Conservation (phyloP, 495 filamentous ascomycete genomes). For the Podospora bellae-mahoneyi region DNA sequence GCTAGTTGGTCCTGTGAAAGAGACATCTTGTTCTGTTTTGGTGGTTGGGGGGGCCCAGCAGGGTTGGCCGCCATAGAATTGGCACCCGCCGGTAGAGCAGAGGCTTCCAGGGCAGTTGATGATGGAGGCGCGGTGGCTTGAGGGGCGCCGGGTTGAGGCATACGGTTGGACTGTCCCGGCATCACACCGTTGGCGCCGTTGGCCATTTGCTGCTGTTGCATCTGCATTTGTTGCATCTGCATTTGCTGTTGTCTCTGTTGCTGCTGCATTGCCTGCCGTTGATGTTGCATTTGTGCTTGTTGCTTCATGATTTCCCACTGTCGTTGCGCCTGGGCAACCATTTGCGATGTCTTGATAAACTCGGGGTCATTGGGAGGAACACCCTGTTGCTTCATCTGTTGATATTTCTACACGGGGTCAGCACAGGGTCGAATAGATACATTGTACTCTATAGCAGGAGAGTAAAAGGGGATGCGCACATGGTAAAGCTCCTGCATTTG, state of each 20-base stretch:
- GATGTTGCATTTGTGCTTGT: conserved; percentile 41
- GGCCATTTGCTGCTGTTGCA: conserved; percentile 40
- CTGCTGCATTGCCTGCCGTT: conserved; percentile 15
- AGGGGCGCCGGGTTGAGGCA: conserved; percentile 31
- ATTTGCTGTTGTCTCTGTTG: conserved; percentile 33
- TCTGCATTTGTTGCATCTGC: conserved; percentile 42
- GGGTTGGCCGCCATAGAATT: conserved; percentile 43
- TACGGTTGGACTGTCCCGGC: conserved; percentile 37
- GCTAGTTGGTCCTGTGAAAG: conserved; percentile 70
- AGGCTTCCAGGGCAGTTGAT: conserved; percentile 32
- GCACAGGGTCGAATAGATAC: conserved; percentile 5
- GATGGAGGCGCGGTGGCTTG: conserved; percentile 35
- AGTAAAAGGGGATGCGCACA: conserved; percentile 41
- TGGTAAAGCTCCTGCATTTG: conserved; percentile 59
- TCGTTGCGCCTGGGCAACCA: conserved; percentile 64
- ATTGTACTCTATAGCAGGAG: not conserved
- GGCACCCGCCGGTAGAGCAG: conserved; percentile 34
- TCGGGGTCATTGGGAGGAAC: conserved; percentile 75
- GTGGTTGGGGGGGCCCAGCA: conserved; percentile 14
- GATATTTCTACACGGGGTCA: conserved; percentile 60
- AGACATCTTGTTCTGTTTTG: conserved; percentile 26
- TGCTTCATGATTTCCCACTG: conserved; percentile 54
- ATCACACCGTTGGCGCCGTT: conserved; percentile 45
- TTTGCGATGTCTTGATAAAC: conserved; percentile 65
- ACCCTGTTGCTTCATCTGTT: conserved; percentile 74